phyloP scores from a whole-genome alignment of 306 rosid species.

The Mimosa bimucronata region DNA sequence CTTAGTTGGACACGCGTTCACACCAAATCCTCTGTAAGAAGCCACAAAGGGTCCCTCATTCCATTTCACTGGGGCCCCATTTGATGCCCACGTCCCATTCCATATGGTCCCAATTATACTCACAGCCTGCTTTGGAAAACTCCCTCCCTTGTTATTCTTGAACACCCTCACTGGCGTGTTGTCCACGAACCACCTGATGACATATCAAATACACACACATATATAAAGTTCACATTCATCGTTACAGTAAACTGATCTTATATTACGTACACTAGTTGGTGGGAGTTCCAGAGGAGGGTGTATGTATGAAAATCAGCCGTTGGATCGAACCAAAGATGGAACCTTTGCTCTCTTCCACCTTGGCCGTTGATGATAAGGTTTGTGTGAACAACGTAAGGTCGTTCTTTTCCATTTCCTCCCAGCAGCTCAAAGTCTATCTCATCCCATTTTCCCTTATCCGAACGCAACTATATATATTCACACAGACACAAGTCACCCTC shows the following conservation, averaged over 20 bases:
- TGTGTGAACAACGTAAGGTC: slow-evolving; percentile 31
- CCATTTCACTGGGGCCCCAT: slow-evolving; percentile 33
- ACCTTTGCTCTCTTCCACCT: slow-evolving; percentile 32
- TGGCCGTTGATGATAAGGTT: slow-evolving; percentile 27
- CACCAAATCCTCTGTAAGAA: slow-evolving; percentile 24
- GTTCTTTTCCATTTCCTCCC: slow-evolving; percentile 12
- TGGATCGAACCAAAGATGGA: slow-evolving; percentile 39
- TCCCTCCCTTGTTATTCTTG: slow-evolving; percentile 16
- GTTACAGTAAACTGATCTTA: too few species aligned
- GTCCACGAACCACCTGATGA: slow-evolving; percentile 30
- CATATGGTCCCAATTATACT: slow-evolving; percentile 34
- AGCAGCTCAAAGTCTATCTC: slow-evolving; percentile 48
- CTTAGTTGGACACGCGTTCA: slow-evolving; percentile 10
- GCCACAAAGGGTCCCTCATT: slow-evolving; percentile 36
- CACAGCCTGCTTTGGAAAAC: slow-evolving; percentile 32
- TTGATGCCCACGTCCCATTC: slow-evolving; percentile 34
- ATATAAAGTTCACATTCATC: too few species aligned
- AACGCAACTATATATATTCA: slow-evolving; percentile 21
- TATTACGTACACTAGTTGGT: background rate
- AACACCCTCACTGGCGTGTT: slow-evolving; percentile 37
- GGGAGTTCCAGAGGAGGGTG: slow-evolving; percentile 36
- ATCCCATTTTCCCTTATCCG: background rate
- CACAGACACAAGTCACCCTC: background rate
- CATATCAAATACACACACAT: too few species aligned
- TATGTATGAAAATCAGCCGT: slow-evolving; percentile 36